phyloP scores from a whole-genome alignment of 192 early-diverging fungal species.

The Oehlia diaphana region DNA sequence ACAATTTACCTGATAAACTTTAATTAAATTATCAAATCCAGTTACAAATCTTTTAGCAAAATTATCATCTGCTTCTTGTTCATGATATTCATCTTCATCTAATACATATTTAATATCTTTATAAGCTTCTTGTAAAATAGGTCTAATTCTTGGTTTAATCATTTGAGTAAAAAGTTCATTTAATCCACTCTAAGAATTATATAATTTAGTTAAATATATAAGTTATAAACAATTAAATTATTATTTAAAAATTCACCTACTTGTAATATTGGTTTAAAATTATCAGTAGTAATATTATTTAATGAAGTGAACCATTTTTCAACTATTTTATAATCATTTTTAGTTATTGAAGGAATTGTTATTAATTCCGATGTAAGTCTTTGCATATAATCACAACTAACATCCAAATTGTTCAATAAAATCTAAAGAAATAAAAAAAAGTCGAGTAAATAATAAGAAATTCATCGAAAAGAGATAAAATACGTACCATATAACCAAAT shows the following conservation, averaged over 20 bases:
- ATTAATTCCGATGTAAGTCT: conserved; percentile 67
- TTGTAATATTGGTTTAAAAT: conserved; percentile 66
- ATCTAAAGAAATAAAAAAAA: conserved; percentile 39
- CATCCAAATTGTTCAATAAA: conserved; percentile 86
- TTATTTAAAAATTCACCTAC: conserved; percentile 39
- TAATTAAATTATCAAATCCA: conserved; percentile 63
- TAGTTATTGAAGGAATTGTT: conserved; percentile 35
- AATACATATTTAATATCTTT: conserved; percentile 88
- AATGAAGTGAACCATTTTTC: conserved; percentile 60
- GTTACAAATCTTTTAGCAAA: conserved; percentile 81
- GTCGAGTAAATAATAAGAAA: not conserved
- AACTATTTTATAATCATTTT: conserved; percentile 55
- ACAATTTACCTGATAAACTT: conserved; percentile 55
- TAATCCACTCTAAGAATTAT: conserved; percentile 46
- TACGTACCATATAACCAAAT: conserved; percentile 63
- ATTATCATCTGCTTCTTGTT: conserved; percentile 72
- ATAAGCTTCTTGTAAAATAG: conserved; percentile 79
- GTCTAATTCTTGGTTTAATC: conserved; percentile 76
- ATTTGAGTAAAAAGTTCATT: conserved; percentile 82
- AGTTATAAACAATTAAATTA: conserved; percentile 7
- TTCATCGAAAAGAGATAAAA: not conserved
- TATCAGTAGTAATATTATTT: conserved; percentile 51
- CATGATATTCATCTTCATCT: conserved; percentile 89
- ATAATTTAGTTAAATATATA: conserved; percentile 1
- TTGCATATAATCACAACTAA: conserved; percentile 77